These are phyloP conservation scores for Thelonectria olida DNA, from an alignment of 2,329 filamentous ascomycete genomes.

Conservation along the genomic window DNA sequence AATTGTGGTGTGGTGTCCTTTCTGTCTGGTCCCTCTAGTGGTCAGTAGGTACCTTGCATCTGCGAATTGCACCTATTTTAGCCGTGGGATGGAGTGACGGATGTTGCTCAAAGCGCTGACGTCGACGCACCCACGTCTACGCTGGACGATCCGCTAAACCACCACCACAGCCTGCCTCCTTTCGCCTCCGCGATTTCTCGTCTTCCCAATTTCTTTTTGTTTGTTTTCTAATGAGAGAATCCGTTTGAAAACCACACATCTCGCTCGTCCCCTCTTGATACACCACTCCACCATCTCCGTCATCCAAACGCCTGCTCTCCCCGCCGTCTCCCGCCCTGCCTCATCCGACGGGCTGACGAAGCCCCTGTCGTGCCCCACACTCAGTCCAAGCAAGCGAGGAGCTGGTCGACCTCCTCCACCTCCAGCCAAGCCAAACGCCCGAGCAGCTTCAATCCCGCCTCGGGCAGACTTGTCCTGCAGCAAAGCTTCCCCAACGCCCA, in stretches of 20 bases:
- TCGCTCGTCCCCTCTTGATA: slow-evolving; percentile 28
- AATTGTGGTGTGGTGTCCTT: slow-evolving; percentile 10
- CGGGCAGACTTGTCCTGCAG: slow-evolving; percentile 41
- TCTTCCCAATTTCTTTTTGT: slow-evolving; percentile 29
- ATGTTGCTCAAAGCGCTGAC: slow-evolving; percentile 54
- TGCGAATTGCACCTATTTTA: slow-evolving; percentile 1
- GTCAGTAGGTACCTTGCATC: slow-evolving; percentile 8
- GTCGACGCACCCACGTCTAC: slow-evolving; percentile 52
- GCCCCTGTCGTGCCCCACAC: slow-evolving; percentile 44
- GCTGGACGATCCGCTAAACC: slow-evolving; percentile 45
- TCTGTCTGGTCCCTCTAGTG: background rate
- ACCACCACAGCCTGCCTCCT: slow-evolving; percentile 44
- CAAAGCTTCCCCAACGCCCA: slow-evolving; percentile 34
- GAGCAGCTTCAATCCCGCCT: slow-evolving; percentile 40
- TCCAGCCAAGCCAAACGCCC: slow-evolving; percentile 27
- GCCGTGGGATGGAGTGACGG: slow-evolving; percentile 35
- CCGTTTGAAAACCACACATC: slow-evolving; percentile 21
- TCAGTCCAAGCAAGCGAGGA: slow-evolving; percentile 37
- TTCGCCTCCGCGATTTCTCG: slow-evolving; percentile 29
- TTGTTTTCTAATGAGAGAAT: slow-evolving; percentile 3
- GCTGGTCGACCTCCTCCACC: slow-evolving; percentile 34
- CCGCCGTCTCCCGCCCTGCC: slow-evolving; percentile 33
- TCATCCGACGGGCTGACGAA: slow-evolving; percentile 42
- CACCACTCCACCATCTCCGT: slow-evolving; percentile 23
- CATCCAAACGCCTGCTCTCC: slow-evolving; percentile 30